Evolutionary conservation across 2,329 filamentous ascomycete genomes (phyloP).

Genomic region (Alternaria gansuensis): DNA sequence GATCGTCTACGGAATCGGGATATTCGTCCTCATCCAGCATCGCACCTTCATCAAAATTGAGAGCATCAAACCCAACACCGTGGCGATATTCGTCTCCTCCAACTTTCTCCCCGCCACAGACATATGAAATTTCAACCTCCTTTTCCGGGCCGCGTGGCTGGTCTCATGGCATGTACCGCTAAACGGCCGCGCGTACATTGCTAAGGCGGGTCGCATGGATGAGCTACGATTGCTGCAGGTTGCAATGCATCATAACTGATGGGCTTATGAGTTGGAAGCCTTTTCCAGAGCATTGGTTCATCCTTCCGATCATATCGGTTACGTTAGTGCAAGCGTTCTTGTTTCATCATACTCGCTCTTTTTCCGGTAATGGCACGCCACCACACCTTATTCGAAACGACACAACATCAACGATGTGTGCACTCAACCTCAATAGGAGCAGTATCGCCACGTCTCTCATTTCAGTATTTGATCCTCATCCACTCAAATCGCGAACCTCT

Average conservation of each 20-base stretch:
- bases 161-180: conserved; percentile 42
- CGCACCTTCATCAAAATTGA: conserved; percentile 19
- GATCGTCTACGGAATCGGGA: conserved; percentile 48
- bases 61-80: conserved; percentile 16
- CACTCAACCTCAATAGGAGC: background rate
- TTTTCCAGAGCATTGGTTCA: background rate
- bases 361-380: no score
- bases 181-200: background rate
- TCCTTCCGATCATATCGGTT: background rate
- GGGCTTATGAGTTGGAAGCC: background rate
- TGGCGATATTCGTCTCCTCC: conserved; percentile 44
- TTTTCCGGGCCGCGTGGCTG: conserved; percentile 45
- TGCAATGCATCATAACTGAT: background rate
- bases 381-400: no score
- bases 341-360: no score
- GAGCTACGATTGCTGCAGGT: no score
- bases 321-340: background rate
- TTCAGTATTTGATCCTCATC: background rate
- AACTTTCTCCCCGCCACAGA: conserved; percentile 46
- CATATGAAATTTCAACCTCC: conserved; percentile 44
- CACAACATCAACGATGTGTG: no score
- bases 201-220: no score
- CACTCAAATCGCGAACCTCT: background rate
- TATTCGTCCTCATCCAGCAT: conserved; percentile 13
- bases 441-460: background rate